Base-by-base conservation (phyloP, 2,329 filamentous ascomycete species). In the Bretziella fagacearum region DNA sequence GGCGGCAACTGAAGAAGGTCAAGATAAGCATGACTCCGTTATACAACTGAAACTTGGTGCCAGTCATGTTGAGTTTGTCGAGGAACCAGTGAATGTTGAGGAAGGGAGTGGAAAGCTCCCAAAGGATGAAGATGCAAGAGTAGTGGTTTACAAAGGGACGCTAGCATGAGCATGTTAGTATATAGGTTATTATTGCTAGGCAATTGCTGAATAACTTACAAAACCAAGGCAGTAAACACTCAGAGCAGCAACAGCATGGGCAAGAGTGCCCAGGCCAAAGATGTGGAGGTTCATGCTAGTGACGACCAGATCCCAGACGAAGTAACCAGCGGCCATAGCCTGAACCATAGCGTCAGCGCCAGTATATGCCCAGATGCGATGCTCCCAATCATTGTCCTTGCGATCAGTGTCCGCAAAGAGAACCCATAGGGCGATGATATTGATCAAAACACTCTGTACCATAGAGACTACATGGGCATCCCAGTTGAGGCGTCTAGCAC, bases 1-100 rank as follows among this genome's bases (percentile, higher is more conserved):
- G 69, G 49, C 84, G 81, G 60, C 79, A 82, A 52, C 67, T 72
- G 63, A 87, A 86, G 63, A 91, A 91, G 41, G 73, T 83, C 53
- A 67, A 61, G 45, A 89, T 73, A 3, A 91, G 73, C 48, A 74
- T 57, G 52, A 86, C 68, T 55, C 84, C 84, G 56, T 91, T 91
- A 62, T 84, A 77, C 23, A 87, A 70, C 64, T 91, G 84, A 20
- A 75, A 62, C 46, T 67, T 69, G 17, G 79, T 77, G 29, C 84
- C 84, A 0, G 84, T 91, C 69, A 85, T 77, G 56, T 76, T 72
- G 50, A 89, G 66, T 66, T 93, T 93, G 63, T 93, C 84, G 63
- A 82, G 84, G 66, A 91, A 91, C 84, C 84, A 93, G 67, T 93
- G 84, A 58, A 89, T 73, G 59, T 93, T 93, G 49, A 91, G 70